phyloP scores from a whole-genome alignment of 345 rosid species.

The Brassica incana region DNA sequence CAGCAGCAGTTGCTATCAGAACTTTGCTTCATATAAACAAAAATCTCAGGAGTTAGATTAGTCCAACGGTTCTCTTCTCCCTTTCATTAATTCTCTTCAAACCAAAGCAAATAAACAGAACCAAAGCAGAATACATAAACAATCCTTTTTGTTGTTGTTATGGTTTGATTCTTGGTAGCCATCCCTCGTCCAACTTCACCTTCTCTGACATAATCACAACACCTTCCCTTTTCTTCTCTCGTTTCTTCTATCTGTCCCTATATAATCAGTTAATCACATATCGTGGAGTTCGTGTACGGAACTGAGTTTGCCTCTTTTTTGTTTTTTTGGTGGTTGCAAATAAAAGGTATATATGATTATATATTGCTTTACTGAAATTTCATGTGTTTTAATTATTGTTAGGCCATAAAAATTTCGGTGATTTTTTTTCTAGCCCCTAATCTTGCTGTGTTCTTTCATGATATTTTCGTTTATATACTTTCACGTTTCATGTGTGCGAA shows the following conservation, averaged over 20 bases:
- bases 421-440: background rate
- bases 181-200: conserved; percentile 81
- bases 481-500: background rate
- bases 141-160: background rate
- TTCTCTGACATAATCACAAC: conserved; percentile 53
- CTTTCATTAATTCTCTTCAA: conserved; percentile 52
- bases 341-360: conserved; percentile 46
- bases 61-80: conserved; percentile 65
- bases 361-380: conserved; percentile 35
- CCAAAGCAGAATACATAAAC: background rate
- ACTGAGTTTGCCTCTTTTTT: conserved; percentile 4
- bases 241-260: conserved; percentile 19
- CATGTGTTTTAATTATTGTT: conserved; percentile 39
- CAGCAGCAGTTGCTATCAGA: conserved; percentile 32
- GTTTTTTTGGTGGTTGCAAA: conserved; percentile 25
- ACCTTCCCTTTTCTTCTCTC: conserved; percentile 29
- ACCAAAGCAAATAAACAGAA: conserved; percentile 48
- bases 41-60: conserved; percentile 55
- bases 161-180: conserved; percentile 86
- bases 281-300: conserved; percentile 30
- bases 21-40: conserved; percentile 36
- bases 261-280: conserved; percentile 9
- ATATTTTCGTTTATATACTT: conserved; percentile 21
- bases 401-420: conserved; percentile 30
- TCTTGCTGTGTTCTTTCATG: conserved; percentile 20